Evolutionary conservation across 176 grass and related monocot species (phyloP).

Genomic region (Juncus effusus): DNA sequence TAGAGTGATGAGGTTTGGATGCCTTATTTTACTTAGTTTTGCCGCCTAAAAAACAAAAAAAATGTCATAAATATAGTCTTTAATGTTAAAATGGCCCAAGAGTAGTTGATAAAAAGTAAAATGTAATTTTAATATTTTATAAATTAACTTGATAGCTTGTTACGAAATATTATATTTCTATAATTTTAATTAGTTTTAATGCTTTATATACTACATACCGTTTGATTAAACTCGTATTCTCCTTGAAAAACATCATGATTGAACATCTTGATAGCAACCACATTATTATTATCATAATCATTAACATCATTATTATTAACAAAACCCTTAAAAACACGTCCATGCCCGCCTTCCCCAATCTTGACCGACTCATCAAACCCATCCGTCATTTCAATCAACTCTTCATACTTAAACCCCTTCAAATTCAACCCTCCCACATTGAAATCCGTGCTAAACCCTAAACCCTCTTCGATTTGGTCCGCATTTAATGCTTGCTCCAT

Average conservation of each 20-base stretch:
- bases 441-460: background rate
- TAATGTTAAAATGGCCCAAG: background rate
- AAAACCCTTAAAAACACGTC: conserved; percentile 45
- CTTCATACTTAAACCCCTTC: conserved; percentile 28
- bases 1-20: conserved; percentile 35
- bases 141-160: no score
- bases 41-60: conserved; percentile 24
- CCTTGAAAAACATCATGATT: conserved; percentile 20
- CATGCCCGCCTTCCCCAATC: conserved; percentile 32
- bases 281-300: conserved; percentile 16
- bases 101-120: background rate
- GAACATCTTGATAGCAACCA: conserved; percentile 48
- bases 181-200: background rate
- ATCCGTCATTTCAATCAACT: conserved; percentile 43
- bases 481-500: conserved; percentile 1
- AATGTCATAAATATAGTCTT: background rate
- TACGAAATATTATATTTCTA: no score
- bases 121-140: no score
- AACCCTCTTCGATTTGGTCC: conserved; percentile 3
- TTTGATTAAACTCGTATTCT: conserved; percentile 31
- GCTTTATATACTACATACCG: conserved; percentile 20
- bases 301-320: background rate
- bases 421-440: background rate
- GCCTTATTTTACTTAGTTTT: conserved; percentile 26
- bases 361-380: conserved; percentile 40